A percentile compares a stretch with the other conserved stretches of the same genome.
Evolutionary conservation across 352 stramenopile genomes (phyloP).

Genomic region (Hyaloperonospora brassicae): DNA sequence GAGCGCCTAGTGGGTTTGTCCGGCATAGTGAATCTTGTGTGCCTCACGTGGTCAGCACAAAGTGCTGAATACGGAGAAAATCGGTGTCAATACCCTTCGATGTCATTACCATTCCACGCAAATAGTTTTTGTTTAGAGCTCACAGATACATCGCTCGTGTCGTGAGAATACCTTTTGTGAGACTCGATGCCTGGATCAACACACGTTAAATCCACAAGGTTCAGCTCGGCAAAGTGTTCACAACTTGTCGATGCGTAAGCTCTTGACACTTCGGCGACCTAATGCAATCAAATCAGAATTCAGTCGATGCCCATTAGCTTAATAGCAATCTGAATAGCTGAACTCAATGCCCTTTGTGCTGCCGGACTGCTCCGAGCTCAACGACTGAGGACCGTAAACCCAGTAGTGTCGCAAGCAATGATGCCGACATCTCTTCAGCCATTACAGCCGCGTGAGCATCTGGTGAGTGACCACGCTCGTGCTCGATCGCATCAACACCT

Average conservation of each 20-base stretch:
- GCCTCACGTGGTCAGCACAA: conserved; percentile 65
- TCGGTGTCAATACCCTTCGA: no score
- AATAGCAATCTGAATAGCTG: conserved; percentile 31
- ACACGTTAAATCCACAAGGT: no score
- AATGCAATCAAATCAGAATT: conserved; percentile 74
- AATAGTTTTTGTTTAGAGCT: no score
- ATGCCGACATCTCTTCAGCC: conserved; percentile 54
- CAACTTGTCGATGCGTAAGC: conserved; percentile 54
- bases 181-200: no score
- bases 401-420: conserved; percentile 42
- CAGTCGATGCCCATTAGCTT: conserved; percentile 77
- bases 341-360: conserved; percentile 34
- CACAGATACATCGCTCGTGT: conserved; percentile 39
- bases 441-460: conserved; percentile 67
- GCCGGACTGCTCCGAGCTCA: conserved; percentile 39
- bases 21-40: conserved; percentile 38
- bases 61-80: conserved; percentile 48
- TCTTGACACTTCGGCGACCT: conserved; percentile 47
- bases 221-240: conserved; percentile 39
- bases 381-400: conserved; percentile 46
- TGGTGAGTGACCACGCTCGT: conserved; percentile 14
- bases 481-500: neutral
- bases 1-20: conserved; percentile 28
- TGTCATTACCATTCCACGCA: no score
- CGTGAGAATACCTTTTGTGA: conserved; percentile 47